Base-by-base conservation (phyloP, 2,329 filamentous ascomycete species). In the Myriosclerotinia duriaeana region DNA sequence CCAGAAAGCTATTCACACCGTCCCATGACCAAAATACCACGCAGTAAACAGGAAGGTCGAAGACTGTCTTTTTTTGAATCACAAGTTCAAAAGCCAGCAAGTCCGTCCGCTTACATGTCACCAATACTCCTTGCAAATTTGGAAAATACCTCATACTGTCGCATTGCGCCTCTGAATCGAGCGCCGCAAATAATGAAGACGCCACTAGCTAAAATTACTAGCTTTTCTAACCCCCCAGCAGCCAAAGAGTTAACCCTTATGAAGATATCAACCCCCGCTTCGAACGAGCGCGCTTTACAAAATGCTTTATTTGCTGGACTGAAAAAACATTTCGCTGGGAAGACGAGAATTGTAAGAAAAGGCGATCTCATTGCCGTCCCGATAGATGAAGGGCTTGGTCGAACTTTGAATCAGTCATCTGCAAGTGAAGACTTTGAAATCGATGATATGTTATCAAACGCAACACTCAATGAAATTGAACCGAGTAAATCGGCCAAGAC, bases 301-400 rank as follows among this genome's bases (percentile, higher is more conserved):
- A 91, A 92, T 8, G 91, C 91, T 5, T 84, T 98, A 5, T 89
- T 98, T 72, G 89, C 91, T 22, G 93, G 92, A 0, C 78, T 99
- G 53, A 97, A 97, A 76, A 87, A 87, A 50, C 89, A 97, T 75
- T 97, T 99, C 76, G 90, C 96, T 71, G 86, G 87, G 65, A 92
- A 90, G 73, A 86, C 90, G 66, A 87, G 95, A 5, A 85, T 98
- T 15, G 86, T 98, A 50, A 93, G 93, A 74, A 88, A 87, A 52
- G 94, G 93, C 3, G 95, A 99, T 78, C 80, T 97, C 15, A 88
- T 99, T 64, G 93, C 91, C 22, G 89, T 99, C 15, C 89, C 92
- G 3, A 88, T 99, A 38, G 94, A 99, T 74, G 91, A 93, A 64
- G 87, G 89, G 63, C 83, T 98, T 1, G 94, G 93, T 3, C 86